phyloP scores from a whole-genome alignment of 2,329 filamentous ascomycete species.

The Scedosporium boydii region DNA sequence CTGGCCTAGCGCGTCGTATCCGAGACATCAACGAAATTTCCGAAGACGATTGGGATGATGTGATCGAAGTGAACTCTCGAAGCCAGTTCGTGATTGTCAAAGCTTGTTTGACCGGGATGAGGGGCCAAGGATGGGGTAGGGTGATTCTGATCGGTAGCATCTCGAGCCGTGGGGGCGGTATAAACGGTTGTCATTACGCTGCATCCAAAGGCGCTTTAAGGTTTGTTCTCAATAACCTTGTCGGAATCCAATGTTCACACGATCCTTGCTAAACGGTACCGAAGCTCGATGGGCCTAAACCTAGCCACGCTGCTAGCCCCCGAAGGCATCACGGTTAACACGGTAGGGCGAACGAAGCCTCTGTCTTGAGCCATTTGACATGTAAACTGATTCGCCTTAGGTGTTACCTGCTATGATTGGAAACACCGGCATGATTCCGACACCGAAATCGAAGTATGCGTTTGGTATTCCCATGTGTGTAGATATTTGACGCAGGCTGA shows the following conservation, averaged over 20 bases:
- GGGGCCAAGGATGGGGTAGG: slow-evolving; percentile 20
- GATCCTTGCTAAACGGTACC: neutral
- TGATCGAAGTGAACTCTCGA: slow-evolving; percentile 23
- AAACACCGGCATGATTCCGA: slow-evolving; percentile 24
- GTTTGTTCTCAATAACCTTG: neutral
- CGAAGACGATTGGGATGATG: slow-evolving; percentile 26
- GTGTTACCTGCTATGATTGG: slow-evolving; percentile 26
- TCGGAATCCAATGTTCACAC: neutral
- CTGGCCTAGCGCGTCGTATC: slow-evolving; percentile 22
- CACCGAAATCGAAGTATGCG: slow-evolving; percentile 18
- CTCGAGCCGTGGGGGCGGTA: slow-evolving; percentile 20
- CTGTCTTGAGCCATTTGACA: neutral
- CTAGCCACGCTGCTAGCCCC: slow-evolving; percentile 21
- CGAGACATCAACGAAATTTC: slow-evolving; percentile 21
- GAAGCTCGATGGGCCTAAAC: slow-evolving; percentile 25
- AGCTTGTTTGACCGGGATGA: slow-evolving; percentile 20
- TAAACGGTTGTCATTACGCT: slow-evolving; percentile 26
- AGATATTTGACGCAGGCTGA: neutral
- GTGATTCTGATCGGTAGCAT: slow-evolving; percentile 24
- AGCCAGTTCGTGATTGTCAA: slow-evolving; percentile 25
- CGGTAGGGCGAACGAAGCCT: slow-evolving; percentile 12
- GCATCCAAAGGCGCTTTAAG: slow-evolving; percentile 20
- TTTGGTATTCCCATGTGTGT: neutral
- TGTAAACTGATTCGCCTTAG: slow-evolving; percentile 10
- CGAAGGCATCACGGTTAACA: slow-evolving; percentile 24